Percentiles rank a stretch among this genome's conserved stretches.
Conservation (phyloP, 78 protist species). For the Dictyostelium intermedium region DNA sequence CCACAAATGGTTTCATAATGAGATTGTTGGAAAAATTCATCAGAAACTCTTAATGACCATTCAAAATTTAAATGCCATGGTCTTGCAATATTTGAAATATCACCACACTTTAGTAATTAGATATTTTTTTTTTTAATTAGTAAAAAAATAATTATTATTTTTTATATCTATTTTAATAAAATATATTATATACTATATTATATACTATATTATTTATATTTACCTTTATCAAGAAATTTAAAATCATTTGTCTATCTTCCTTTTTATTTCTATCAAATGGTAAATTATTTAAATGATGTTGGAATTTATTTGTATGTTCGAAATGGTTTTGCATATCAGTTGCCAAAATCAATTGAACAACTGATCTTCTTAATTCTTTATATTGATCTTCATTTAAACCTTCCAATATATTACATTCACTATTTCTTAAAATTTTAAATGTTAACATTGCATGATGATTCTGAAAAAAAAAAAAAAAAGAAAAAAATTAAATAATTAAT, state of each 20-base stretch:
- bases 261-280: conserved; percentile 75
- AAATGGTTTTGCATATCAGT: conserved; percentile 78
- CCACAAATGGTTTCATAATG: conserved; percentile 68
- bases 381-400: conserved; percentile 74
- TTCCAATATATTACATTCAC: conserved; percentile 82
- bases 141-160: too few species aligned
- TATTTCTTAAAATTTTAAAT: conserved; percentile 83
- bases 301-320: conserved; percentile 63
- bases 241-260: conserved; percentile 73
- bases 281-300: conserved; percentile 64
- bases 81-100: conserved; percentile 79
- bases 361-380: conserved; percentile 78
- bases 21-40: conserved; percentile 74
- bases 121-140: neutral
- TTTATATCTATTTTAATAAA: too few species aligned
- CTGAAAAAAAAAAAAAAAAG: neutral
- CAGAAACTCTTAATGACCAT: conserved; percentile 72
- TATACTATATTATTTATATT: neutral
- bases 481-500: neutral
- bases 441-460: conserved; percentile 91
- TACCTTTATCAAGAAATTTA: conserved; percentile 67
- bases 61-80: conserved; percentile 76
- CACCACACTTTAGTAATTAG: conserved; percentile 79
- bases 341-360: conserved; percentile 64
- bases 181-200: too few species aligned